Conservation (phyloP, 805 yeast species). For the Deakozyma indianensis region DNA sequence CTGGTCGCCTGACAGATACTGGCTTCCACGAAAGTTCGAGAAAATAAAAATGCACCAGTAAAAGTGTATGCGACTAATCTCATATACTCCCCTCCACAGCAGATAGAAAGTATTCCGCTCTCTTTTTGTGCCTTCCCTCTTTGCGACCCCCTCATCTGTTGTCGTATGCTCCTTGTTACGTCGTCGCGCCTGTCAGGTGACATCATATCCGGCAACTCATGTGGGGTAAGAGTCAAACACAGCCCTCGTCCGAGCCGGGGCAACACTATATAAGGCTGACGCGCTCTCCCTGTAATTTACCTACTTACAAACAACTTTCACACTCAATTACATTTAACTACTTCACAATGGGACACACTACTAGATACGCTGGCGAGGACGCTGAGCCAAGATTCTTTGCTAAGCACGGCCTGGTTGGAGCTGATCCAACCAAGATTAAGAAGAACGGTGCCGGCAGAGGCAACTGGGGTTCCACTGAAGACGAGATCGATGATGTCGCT, state of each 20-base stretch:
- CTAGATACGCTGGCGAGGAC: constrained; percentile 54
- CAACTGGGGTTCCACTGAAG: constrained; percentile 69
- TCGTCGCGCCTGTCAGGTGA: background rate
- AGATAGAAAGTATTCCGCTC: no score
- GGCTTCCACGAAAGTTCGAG: no score
- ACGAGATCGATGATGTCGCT: constrained; percentile 52
- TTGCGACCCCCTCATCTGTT: background rate
- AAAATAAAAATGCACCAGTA: no score
- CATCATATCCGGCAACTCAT: background rate
- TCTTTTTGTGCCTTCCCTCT: background rate
- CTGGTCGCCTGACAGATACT: no score
- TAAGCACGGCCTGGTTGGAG: constrained; percentile 53
- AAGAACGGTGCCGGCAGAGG: constrained; percentile 76
- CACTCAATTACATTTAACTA: background rate
- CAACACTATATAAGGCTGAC: no score
- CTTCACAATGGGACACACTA: constrained; percentile 54
- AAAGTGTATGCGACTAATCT: no score
- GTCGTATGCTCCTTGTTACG: background rate
- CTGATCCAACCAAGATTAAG: constrained; percentile 64
- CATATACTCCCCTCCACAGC: no score
- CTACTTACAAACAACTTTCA: background rate
- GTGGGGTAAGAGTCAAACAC: background rate
- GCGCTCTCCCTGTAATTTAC: no score
- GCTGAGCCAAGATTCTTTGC: constrained; percentile 62
- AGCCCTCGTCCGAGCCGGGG: no score